Evolutionary conservation across 2,329 filamentous ascomycete genomes (phyloP), one percentile per base, ranked within the genome.

Genomic region (Paraphaeosphaeria minitans): DNA sequence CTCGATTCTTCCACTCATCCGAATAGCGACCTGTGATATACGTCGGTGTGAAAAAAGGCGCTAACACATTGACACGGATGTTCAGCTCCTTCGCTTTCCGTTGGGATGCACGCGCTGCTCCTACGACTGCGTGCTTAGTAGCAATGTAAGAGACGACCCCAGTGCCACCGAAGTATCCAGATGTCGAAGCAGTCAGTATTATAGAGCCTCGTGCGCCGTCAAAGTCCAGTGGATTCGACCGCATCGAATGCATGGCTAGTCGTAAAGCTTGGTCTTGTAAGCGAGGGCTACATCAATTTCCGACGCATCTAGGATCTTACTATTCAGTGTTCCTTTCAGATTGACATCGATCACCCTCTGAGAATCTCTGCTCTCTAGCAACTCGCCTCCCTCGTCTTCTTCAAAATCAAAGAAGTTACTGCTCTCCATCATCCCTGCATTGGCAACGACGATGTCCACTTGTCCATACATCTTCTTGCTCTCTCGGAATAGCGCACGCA

Each of bases 31-130:
- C 70, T 0, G 81, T 78, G 19, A 82, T 77, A 45, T 78, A 73
- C 14, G 81, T 82, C 3, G 79, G 77, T 0, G 80, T 83, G 12
- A 81, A 75, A 67, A 80, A 83, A 1, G 81, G 81, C 9, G 79
- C 81, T n/a, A 83, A 71, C 4, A 77, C 79, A 61, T 82, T 83
- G 19, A 78, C 73, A 13, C 79, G 68, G 4, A 82, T 73, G 14
- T 70, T 66, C 24, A 77, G 69, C 45, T 72, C 63, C 2, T 66
- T 60, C 1, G 80, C 77, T 13, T 65, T 66, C 2, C 53, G 45
- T 58, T 81, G 77, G 9, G 74, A 77, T 4, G 76, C 67, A 1
- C 79, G 74, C 5, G 77, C 66, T 1, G 81, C 67, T 0, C 79
- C 79, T 0, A 79, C 66, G 2, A 80, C 67, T 1, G 76, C 79